Base-by-base conservation (phyloP, 225 moss, liverwort and hornwort species). In the Takakia lepidozioides region DNA sequence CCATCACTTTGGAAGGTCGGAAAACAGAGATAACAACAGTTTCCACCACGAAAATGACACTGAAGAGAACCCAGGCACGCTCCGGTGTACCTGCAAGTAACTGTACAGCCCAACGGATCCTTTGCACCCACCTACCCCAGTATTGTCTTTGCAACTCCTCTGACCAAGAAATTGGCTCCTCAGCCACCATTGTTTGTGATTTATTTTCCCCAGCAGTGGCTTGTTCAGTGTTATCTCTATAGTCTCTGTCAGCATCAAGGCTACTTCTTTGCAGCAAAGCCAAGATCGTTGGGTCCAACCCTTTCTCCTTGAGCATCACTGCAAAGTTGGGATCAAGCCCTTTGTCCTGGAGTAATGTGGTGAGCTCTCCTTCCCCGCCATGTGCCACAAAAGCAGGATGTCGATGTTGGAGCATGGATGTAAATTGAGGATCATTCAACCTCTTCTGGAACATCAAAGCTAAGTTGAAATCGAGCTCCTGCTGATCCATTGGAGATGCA, bases 301-400 rank as follows among this genome's bases (percentile, higher is more conserved):
- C 95, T 62, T 95, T 95, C 43, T 90, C 95, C 61, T 87, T 90
- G 4, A 95, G 64, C 95, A 95, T 95, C 18, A 87, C 83, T 27
- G 95, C 95, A 72, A 95, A 95, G 65, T 87, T 95, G 10, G 84
- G 87, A 71, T 95, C 95, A 27, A 95, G 76, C 3, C 95, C 95
- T 46, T 90, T 95, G 55, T 95, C 95, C 71, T 95, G 86, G 38
- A 95, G 90, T 51, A 95, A 68, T 28, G 82, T 75, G 32, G 90
- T 87, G 17, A 95, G 74, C 66, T 95, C 95, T 50, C 90, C 82
- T 61, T 95, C 95, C 32, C 73, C 82, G 49, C 90, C 90, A 47
- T 84, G 74, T 25, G 84, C 70, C 63, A 73, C 76, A 47, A 82
- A 82, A 26, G 83, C 91, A 27, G 84, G 81, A 57, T 80, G 84